These are phyloP conservation scores for Volvox africanus DNA, from an alignment of 139 green algal genomes.

Conservation along the genomic window DNA sequence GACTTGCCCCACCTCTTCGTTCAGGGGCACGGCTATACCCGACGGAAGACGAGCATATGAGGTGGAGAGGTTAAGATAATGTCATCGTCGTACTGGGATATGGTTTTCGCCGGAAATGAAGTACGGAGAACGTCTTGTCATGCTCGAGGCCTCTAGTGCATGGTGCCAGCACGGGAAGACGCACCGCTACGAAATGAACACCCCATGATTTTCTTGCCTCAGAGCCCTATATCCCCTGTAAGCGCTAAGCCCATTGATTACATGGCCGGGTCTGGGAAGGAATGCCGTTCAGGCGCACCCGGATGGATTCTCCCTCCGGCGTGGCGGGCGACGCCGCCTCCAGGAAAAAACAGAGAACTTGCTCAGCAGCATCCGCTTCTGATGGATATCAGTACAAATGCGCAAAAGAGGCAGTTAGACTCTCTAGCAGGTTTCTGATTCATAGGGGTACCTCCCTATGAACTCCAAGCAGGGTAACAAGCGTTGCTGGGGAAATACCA, in stretches of 20 bases:
- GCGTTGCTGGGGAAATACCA: neutral
- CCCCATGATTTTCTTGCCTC: too few relatives aligned
- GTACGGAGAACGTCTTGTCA: too few relatives aligned
- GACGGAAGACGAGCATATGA: too few relatives aligned
- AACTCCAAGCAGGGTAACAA: neutral
- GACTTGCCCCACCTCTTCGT: neutral
- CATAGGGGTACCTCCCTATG: too few relatives aligned
- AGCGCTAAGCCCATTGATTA: neutral
- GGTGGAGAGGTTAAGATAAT: too few relatives aligned
- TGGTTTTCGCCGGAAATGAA: too few relatives aligned
- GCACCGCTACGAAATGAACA: too few relatives aligned
- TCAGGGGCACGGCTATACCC: neutral
- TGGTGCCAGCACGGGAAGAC: too few relatives aligned
- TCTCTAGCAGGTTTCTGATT: too few relatives aligned
- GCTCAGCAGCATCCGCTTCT: neutral
- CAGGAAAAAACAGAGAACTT: neutral
- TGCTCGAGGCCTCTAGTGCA: too few relatives aligned
- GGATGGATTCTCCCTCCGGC: neutral
- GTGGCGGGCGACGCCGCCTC: neutral
- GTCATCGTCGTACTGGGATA: too few relatives aligned
- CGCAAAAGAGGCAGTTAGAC: neutral
- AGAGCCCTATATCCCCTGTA: too few relatives aligned
- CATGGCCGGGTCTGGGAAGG: neutral
- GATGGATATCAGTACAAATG: neutral
- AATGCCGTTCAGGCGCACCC: neutral